Evolutionary conservation across 441 rosid genomes (phyloP).

Genomic region (Euphorbia corollata): DNA sequence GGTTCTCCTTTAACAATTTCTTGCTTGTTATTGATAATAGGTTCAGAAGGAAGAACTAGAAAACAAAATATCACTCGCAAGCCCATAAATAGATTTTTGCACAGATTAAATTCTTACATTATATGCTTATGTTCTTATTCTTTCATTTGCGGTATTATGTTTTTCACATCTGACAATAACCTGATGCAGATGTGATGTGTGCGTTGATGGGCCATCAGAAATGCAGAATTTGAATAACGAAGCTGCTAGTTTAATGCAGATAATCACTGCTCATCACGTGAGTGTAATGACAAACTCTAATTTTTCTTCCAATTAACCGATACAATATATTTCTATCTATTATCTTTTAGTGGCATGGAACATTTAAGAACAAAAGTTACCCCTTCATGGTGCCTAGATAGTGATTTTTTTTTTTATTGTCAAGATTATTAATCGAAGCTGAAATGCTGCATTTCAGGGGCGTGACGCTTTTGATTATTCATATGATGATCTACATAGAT

Average conservation of each 20-base stretch:
- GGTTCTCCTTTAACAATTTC: background rate
- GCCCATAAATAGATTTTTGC: background rate
- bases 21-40: background rate
- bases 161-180: slow-evolving; percentile 1
- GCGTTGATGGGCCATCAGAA: slow-evolving; percentile 60
- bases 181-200: slow-evolving; percentile 69
- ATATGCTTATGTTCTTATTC: background rate
- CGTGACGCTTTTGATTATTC: slow-evolving; percentile 24
- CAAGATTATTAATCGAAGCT: background rate
- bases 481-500: slow-evolving; percentile 35
- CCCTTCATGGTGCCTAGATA: background rate
- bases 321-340: background rate
- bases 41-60: background rate
- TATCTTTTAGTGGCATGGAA: background rate
- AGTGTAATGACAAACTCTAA: slow-evolving; percentile 18
- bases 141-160: background rate
- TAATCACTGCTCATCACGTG: slow-evolving; percentile 48
- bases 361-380: background rate
- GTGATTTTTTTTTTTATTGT: background rate
- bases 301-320: background rate
- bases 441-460: slow-evolving; percentile 31
- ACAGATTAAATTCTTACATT: background rate
- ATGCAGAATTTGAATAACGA: slow-evolving; percentile 59
- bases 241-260: slow-evolving; percentile 57
- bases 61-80: background rate